Evolutionary conservation across 1,139 yeast genomes (phyloP), one percentile per base, ranked within the genome.

Genomic region (Hemisphaericaspora xylofermentans): DNA sequence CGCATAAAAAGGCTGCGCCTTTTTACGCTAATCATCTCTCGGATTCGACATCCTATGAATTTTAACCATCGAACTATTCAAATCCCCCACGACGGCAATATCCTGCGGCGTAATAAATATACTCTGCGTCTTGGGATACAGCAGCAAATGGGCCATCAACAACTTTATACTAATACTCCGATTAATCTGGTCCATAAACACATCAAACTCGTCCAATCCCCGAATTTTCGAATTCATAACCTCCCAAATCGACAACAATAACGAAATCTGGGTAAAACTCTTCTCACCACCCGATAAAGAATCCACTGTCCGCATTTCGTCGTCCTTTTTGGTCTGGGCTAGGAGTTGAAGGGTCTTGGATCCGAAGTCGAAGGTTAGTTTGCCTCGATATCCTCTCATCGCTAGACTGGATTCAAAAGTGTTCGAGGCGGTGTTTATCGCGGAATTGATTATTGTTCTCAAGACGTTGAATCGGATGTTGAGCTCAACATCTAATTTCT

Each of bases 201-300:
- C 98, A 65, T 94, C 99, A 60, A 93, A 94, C 61, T 94, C 99
- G 63, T 94, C 99, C 44, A 94, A 67, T 0, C 97, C 98, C 45
- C 95, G 76, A 17, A 94, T 76, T 45, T 84, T 79, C 0, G 95
- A 83, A 44, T 85, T 82, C 96, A 93, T 89, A 19, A 88, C 84
- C 48, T 82, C 81, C 99, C 99, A 94, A 35, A 95, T 86, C 0
- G 98, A 86, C 46, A 91, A 71, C 39, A 94, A 66, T 43, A 94
- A 73, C 0, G 97, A 88, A 49, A 93, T 83, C 58, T 94, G 98
- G 0, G 96, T 82, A 58, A 86, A 93, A 1, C 97, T 88, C 59
- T 91, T 91, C 58, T 94, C 98, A 34, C 99, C 99, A 30, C 99
- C 99, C 1, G 97, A 88, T 27, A 93, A 73, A 0, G 96, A 84